These are phyloP conservation scores for Wolfiporia cocos DNA, from an alignment of 1,284 basidiomycete genomes.

Conservation along the genomic window DNA sequence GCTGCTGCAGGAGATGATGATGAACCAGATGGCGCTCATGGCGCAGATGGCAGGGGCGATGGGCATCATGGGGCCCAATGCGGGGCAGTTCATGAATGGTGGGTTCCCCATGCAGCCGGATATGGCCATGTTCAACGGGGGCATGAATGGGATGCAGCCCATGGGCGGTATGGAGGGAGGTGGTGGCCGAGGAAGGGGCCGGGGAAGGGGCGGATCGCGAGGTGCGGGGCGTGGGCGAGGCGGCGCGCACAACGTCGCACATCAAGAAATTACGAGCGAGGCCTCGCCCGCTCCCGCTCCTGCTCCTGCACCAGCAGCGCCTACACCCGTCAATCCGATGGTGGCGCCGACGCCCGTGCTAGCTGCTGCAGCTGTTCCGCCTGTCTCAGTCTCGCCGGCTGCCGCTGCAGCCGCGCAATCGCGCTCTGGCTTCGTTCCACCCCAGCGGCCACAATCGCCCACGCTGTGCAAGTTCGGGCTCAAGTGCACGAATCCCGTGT, in stretches of 20 bases:
- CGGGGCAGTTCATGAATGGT: constrained; percentile 43
- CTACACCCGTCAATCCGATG: no score
- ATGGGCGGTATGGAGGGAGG: constrained; percentile 21
- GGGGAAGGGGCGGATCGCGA: constrained; percentile 30
- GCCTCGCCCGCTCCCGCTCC: constrained; percentile 13
- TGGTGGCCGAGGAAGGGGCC: constrained; percentile 30
- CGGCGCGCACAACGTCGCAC: no score
- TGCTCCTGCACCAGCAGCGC: constrained; percentile 28
- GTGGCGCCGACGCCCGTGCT: constrained; percentile 31
- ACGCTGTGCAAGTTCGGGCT: constrained; percentile 87
- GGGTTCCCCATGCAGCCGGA: constrained; percentile 53
- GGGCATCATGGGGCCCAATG: constrained; percentile 63
- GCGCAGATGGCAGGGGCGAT: constrained; percentile 72
- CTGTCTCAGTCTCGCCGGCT: constrained; percentile 21
- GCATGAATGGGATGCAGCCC: constrained; percentile 35
- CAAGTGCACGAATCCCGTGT: constrained; percentile 85
- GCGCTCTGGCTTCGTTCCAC: constrained; percentile 46
- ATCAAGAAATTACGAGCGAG: no score
- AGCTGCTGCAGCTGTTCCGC: constrained; percentile 21
- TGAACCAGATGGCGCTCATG: constrained; percentile 84
- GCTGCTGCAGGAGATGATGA: constrained; percentile 78
- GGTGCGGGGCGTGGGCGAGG: constrained; percentile 29
- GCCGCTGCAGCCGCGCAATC: constrained; percentile 22
- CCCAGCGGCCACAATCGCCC: constrained; percentile 77
- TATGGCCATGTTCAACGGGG: constrained; percentile 49